A percentile compares a stretch with the other conserved stretches of the same genome.
Evolutionary conservation across 1,284 basidiomycete genomes (phyloP).

Genomic region (Xanthoconium separans): DNA sequence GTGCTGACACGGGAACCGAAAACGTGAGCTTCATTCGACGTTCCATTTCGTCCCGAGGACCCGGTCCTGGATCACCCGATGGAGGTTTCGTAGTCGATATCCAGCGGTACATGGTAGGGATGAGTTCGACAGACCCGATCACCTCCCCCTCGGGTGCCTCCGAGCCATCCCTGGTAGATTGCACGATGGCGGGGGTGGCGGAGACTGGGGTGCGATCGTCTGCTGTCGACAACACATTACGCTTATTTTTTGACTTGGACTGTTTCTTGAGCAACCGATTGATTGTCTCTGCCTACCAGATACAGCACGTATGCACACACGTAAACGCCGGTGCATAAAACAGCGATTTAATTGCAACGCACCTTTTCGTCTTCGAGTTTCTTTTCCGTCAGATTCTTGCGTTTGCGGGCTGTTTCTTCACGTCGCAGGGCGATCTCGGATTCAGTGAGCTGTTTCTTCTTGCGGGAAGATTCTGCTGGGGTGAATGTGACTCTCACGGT

Average conservation of each 20-base stretch:
- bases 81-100: conserved; percentile 45
- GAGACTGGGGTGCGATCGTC: conserved; percentile 44
- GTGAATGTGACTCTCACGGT: conserved; percentile 1
- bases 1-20: conserved; percentile 46
- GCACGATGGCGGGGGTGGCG: conserved; percentile 30
- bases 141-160: conserved; percentile 34
- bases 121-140: conserved; percentile 32
- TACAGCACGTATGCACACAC: not conserved
- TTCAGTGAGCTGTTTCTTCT: conserved; percentile 81
- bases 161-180: conserved; percentile 30
- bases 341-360: not conserved
- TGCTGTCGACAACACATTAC: conserved; percentile 49
- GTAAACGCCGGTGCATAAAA: not conserved
- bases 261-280: conserved; percentile 90
- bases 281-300: conserved; percentile 74
- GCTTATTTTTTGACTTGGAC: conserved; percentile 65
- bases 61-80: conserved; percentile 1
- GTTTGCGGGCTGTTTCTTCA: conserved; percentile 84
- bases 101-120: conserved; percentile 64
- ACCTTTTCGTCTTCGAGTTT: conserved; percentile 93
- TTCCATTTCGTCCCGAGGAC: conserved; percentile 5
- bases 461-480: conserved; percentile 51
- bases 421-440: conserved; percentile 78
- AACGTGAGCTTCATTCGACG: conserved; percentile 46
- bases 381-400: conserved; percentile 86